These are phyloP conservation scores for Phytophthora uliginosa DNA, from an alignment of 352 stramenopile genomes.

Conservation along the genomic window DNA sequence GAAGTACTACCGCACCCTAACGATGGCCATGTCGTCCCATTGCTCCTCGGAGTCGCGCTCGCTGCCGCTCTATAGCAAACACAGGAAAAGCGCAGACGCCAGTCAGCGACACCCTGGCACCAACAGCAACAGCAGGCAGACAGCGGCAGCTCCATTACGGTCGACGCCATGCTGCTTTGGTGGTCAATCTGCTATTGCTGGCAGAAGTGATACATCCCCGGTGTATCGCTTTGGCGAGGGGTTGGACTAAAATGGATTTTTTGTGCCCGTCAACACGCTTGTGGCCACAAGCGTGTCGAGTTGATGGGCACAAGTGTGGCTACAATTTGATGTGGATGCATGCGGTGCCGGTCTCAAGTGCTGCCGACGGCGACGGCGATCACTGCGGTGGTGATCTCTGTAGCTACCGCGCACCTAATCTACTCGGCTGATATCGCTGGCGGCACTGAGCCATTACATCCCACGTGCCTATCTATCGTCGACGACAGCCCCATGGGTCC, in stretches of 20 bases:
- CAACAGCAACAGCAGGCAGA: slow-evolving; percentile 7
- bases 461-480: not conserved
- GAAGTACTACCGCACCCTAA: slow-evolving; percentile 49
- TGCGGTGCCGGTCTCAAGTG: not conserved
- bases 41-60: slow-evolving; percentile 63
- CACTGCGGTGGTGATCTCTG: not conserved
- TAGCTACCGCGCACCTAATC: not conserved
- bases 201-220: not conserved
- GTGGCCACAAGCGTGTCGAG: no score
- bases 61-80: slow-evolving; percentile 50
- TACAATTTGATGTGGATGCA: slow-evolving; percentile 12
- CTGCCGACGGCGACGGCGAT: not conserved
- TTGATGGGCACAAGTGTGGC: no score
- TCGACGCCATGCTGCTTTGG: slow-evolving; percentile 19
- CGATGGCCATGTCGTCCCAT: slow-evolving; percentile 89
- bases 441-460: not conserved
- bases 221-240: slow-evolving; percentile 24
- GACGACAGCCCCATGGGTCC: slow-evolving; percentile 13
- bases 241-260: slow-evolving; percentile 21
- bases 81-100: not conserved
- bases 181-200: slow-evolving; percentile 9
- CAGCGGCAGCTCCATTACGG: slow-evolving; percentile 11
- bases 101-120: not conserved
- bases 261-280: slow-evolving; percentile 1
- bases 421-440: slow-evolving; percentile 21